Percentiles rank a stretch among this genome's conserved stretches.
Conservation (phyloP, 2,329 filamentous ascomycete species). For the Shiraia sp. region DNA sequence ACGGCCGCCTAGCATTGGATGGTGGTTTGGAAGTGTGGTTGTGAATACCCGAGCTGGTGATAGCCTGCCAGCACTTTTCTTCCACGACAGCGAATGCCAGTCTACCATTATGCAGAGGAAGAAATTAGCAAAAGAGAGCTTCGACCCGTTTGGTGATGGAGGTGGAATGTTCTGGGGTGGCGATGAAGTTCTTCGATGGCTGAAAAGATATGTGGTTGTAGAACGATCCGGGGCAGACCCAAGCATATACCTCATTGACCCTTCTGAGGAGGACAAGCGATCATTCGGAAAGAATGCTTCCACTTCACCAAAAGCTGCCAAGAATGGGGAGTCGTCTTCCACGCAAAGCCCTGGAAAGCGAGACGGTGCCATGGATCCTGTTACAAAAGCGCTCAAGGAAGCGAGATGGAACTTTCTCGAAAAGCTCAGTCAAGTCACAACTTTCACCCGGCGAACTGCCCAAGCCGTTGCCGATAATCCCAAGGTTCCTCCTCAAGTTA, state of each 20-base stretch:
- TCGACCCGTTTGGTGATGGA: constrained; percentile 84
- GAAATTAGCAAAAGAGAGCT: constrained; percentile 77
- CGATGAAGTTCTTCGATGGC: constrained; percentile 90
- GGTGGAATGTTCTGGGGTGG: constrained; percentile 97
- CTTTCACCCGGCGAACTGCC: constrained; percentile 88
- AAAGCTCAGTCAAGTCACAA: constrained; percentile 95
- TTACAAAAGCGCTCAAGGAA: constrained; percentile 92
- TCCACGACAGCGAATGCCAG: constrained; percentile 96
- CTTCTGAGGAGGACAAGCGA: constrained; percentile 78
- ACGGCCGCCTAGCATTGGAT: constrained; percentile 88
- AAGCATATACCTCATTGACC: constrained; percentile 89
- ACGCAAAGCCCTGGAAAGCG: constrained; percentile 41
- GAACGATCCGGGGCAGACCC: constrained; percentile 85
- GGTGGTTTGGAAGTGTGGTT: constrained; percentile 97
- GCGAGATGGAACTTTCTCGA: constrained; percentile 96
- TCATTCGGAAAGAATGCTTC: constrained; percentile 72
- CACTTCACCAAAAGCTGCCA: constrained; percentile 43
- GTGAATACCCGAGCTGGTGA: constrained; percentile 91
- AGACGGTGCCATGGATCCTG: constrained; percentile 85
- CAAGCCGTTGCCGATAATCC: constrained; percentile 92
- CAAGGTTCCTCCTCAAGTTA: constrained; percentile 84
- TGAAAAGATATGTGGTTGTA: constrained; percentile 80
- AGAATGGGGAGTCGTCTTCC: constrained; percentile 28
- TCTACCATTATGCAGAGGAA: constrained; percentile 94
- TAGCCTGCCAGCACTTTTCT: constrained; percentile 93